Evolutionary conservation across 129 eudicot genomes (phyloP).

Genomic region (Ambrosia artemisiifolia): DNA sequence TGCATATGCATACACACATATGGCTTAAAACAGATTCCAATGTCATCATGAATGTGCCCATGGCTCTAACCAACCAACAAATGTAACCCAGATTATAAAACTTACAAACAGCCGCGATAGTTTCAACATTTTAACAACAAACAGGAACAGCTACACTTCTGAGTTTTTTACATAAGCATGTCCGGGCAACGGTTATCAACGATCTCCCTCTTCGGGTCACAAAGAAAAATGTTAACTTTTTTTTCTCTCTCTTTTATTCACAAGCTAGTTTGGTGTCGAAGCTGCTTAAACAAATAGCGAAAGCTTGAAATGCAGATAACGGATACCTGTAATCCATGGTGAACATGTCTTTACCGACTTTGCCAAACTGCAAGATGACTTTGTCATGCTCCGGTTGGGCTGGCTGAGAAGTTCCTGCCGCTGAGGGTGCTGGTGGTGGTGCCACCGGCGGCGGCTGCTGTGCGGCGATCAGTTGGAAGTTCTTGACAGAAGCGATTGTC

Average conservation of each 20-base stretch:
- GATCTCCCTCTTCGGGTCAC: conserved; percentile 1
- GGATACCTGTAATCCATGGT: conserved; percentile 77
- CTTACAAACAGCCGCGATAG: conserved; percentile 12
- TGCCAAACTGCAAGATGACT: conserved; percentile 62
- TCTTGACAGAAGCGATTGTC: conserved; percentile 80
- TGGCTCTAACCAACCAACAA: background rate
- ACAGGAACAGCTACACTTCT: background rate
- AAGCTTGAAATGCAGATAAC: conserved; percentile 72
- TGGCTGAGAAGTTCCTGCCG: conserved; percentile 32
- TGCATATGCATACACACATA: background rate
- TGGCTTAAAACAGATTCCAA: background rate
- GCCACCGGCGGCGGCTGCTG: conserved; percentile 29
- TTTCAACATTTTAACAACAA: conserved; percentile 21
- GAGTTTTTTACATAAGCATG: conserved; percentile 11
- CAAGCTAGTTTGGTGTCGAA: conserved; percentile 76
- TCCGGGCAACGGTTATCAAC: conserved; percentile 1
- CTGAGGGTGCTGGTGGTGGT: conserved; percentile 3
- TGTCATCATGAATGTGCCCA: background rate
- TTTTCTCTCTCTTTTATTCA: conserved; percentile 43
- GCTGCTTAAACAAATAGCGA: conserved; percentile 76
- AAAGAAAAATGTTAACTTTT: background rate
- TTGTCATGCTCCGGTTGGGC: conserved; percentile 56
- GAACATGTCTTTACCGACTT: conserved; percentile 66
- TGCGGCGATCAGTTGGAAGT: conserved; percentile 72
- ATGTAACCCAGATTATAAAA: conserved; percentile 14